Conservation (phyloP, 2,329 filamentous ascomycete species). For the Aspergillus oerlinghausenensis region DNA sequence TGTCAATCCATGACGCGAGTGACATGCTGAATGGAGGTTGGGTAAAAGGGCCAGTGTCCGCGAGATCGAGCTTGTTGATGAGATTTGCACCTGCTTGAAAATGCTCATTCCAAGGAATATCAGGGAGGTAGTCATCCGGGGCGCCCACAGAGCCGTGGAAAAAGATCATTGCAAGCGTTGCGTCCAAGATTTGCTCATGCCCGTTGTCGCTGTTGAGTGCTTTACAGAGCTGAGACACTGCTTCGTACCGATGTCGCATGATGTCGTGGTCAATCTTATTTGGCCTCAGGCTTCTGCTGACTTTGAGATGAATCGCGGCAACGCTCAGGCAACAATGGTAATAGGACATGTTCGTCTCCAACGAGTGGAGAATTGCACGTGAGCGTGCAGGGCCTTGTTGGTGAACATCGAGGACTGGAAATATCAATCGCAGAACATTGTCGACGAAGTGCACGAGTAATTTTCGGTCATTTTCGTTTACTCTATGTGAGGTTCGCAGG, state of each 20-base stretch:
- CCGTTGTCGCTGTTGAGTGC: constrained; percentile 72
- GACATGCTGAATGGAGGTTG: constrained; percentile 88
- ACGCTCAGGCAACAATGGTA: constrained; percentile 92
- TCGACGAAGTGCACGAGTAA: constrained; percentile 87
- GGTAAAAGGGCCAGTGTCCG: constrained; percentile 58
- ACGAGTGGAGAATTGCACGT: constrained; percentile 75
- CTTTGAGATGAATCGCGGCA: constrained; percentile 85
- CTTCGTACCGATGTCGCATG: constrained; percentile 78
- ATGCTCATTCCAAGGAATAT: constrained; percentile 95
- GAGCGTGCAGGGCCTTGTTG: constrained; percentile 75
- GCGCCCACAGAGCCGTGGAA: constrained; percentile 88
- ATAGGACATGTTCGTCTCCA: constrained; percentile 87
- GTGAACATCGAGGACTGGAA: constrained; percentile 87
- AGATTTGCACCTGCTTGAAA: constrained; percentile 83
- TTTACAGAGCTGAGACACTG: constrained; percentile 78
- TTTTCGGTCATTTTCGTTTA: constrained; percentile 79
- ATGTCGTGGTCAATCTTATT: constrained; percentile 13
- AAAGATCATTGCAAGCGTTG: constrained; percentile 88
- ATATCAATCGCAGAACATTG: constrained; percentile 78
- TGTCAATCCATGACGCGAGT: constrained; percentile 84
- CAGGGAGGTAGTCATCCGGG: constrained; percentile 74
- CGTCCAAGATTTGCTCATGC: constrained; percentile 82
- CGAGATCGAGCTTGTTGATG: constrained; percentile 78
- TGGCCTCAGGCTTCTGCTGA: constrained; percentile 46
- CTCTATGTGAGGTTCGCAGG: constrained; percentile 21